Percentiles rank a stretch among this genome's conserved stretches.
Conservation (phyloP, 306 rosid species). For the Cicer bijugum region DNA sequence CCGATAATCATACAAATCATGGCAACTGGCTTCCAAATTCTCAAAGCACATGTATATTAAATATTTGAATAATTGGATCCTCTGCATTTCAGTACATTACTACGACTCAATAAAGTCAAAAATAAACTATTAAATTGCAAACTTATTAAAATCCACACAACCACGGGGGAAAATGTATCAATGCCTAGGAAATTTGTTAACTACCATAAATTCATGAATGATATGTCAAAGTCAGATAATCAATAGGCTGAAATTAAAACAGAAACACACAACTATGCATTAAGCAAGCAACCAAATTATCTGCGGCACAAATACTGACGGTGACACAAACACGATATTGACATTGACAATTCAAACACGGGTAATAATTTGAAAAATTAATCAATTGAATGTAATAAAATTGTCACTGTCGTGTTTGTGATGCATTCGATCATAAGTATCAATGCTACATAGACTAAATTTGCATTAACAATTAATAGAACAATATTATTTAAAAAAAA, state of each 20-base stretch:
- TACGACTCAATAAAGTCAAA: not conserved
- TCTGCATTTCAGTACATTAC: not conserved
- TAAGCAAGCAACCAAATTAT: constrained; percentile 8
- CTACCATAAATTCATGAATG: not conserved
- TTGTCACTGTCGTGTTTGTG: too few species aligned
- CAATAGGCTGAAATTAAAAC: not conserved
- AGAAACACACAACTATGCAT: not conserved
- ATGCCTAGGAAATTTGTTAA: not conserved
- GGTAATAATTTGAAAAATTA: too few species aligned
- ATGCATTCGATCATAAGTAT: too few species aligned
- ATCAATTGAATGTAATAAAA: too few species aligned
- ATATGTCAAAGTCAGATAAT: not conserved
- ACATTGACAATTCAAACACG: too few species aligned
- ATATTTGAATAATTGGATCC: not conserved
- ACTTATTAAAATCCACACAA: not conserved
- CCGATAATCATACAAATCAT: too few species aligned
- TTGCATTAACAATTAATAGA: not conserved
- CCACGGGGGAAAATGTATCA: not conserved
- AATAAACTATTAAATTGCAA: not conserved
- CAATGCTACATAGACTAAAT: too few species aligned
- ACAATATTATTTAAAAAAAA: not conserved
- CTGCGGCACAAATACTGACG: too few species aligned
- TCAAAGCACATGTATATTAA: not conserved
- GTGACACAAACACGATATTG: too few species aligned
- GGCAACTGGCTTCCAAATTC: too few species aligned